Percentiles rank a stretch among this genome's conserved stretches.
These are phyloP conservation scores for Yarrowia phangngaensis DNA, from an alignment of 805 yeast species.

Conservation along the genomic window DNA sequence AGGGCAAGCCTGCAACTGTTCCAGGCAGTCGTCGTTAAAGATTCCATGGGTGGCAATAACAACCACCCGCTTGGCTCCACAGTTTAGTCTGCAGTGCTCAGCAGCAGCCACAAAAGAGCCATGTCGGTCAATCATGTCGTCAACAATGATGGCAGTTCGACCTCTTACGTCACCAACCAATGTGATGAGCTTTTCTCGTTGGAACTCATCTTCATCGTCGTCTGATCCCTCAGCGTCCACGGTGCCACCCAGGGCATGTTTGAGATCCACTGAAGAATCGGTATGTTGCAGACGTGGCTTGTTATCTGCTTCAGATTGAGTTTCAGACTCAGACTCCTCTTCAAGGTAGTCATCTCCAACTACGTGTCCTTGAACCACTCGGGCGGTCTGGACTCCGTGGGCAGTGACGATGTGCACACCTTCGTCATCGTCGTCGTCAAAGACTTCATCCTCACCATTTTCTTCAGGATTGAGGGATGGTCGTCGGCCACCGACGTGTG, in stretches of 20 bases:
- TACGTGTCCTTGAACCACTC: constrained; percentile 95
- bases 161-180: constrained; percentile 93
- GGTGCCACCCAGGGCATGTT: constrained; percentile 72
- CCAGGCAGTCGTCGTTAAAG: constrained; percentile 82
- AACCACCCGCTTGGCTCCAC: constrained; percentile 91
- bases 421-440: constrained; percentile 34
- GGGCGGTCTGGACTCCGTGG: constrained; percentile 75
- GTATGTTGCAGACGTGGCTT: constrained; percentile 18
- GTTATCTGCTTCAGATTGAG: constrained; percentile 19
- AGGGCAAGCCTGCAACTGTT: constrained; percentile 67
- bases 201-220: constrained; percentile 84
- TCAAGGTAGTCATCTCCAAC: constrained; percentile 74
- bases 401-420: constrained; percentile 32
- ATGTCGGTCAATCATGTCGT: constrained; percentile 97
- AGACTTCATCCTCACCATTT: constrained; percentile 18
- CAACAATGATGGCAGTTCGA: constrained; percentile 88
- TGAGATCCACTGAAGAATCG: constrained; percentile 31
- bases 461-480: constrained; percentile 32
- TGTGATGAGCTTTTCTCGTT: constrained; percentile 81
- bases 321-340: constrained; percentile 36
- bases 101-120: constrained; percentile 95
- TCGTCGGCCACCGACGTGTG: constrained; percentile 17
- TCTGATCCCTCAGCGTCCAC: constrained; percentile 71
- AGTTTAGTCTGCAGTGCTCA: constrained; percentile 89
- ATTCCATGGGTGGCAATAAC: constrained; percentile 95